These are phyloP conservation scores for Phellopilus nigrolimitatus DNA, from an alignment of 1,284 basidiomycete genomes.

Conservation along the genomic window DNA sequence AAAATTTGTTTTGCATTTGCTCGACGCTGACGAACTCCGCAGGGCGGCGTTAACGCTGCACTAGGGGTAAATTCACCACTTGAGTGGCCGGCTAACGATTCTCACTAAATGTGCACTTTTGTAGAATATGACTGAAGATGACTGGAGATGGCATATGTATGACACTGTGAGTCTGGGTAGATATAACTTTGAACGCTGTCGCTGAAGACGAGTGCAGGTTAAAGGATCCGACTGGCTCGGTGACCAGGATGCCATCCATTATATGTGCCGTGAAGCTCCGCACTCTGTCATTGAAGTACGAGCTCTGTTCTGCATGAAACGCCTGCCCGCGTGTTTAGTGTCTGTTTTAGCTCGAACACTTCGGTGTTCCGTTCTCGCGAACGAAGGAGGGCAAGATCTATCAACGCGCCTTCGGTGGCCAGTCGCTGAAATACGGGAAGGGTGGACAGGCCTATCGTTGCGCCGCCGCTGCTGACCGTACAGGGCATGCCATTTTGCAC, in stretches of 20 bases:
- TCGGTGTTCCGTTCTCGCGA: slow-evolving; percentile 97
- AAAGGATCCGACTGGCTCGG: slow-evolving; percentile 99
- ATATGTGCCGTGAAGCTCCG: slow-evolving; percentile 98
- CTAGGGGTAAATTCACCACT: slow-evolving; percentile 67
- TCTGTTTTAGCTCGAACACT: slow-evolving; percentile 84
- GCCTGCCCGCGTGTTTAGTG: not conserved
- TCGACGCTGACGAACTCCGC: slow-evolving; percentile 24
- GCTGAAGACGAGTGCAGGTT: slow-evolving; percentile 47
- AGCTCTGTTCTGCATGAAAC: slow-evolving; percentile 4
- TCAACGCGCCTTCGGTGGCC: slow-evolving; percentile 98
- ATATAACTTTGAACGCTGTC: slow-evolving; percentile 15
- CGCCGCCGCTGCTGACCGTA: slow-evolving; percentile 97
- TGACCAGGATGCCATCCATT: slow-evolving; percentile 99
- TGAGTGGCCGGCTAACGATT: not conserved
- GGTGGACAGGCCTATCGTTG: slow-evolving; percentile 99
- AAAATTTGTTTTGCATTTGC: slow-evolving; percentile 8
- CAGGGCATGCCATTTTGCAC: slow-evolving; percentile 97
- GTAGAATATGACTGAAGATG: slow-evolving; percentile 99
- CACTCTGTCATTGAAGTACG: slow-evolving; percentile 86
- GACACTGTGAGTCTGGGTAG: slow-evolving; percentile 69
- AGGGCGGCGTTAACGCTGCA: slow-evolving; percentile 99
- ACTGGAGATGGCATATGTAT: slow-evolving; percentile 99
- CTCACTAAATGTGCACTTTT: slow-evolving; percentile 13
- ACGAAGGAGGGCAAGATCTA: slow-evolving; percentile 99
- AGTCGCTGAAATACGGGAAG: slow-evolving; percentile 96